A percentile compares a stretch with the other conserved stretches of the same genome.
phyloP scores from a whole-genome alignment of 768 basidiomycete genomes.

The Pleurotus sapidus region DNA sequence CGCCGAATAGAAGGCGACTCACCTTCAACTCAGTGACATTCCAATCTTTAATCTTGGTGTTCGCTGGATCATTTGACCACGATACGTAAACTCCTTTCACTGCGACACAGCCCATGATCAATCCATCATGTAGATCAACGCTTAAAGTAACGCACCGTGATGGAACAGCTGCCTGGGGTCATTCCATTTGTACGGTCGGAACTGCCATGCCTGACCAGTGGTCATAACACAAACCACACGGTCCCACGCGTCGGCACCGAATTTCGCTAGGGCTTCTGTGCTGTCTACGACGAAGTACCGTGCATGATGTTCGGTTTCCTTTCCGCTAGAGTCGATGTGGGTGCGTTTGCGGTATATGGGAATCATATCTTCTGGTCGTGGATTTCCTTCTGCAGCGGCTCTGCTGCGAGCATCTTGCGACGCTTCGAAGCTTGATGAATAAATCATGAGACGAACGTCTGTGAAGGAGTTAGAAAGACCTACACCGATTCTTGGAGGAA shows the following conservation, averaged over 20 bases:
- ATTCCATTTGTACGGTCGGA: conserved; percentile 94
- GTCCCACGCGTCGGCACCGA: conserved; percentile 93
- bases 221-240: conserved; percentile 97
- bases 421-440: conserved; percentile 56
- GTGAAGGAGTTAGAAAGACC: conserved; percentile 17
- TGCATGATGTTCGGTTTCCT: conserved; percentile 53
- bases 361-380: conserved; percentile 78
- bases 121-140: not conserved
- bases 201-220: conserved; percentile 98
- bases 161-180: conserved; percentile 92
- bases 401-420: conserved; percentile 73
- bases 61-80: conserved; percentile 92
- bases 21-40: conserved; percentile 95
- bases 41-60: conserved; percentile 91
- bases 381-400: conserved; percentile 66
- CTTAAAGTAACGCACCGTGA: conserved; percentile 57
- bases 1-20: conserved; percentile 8
- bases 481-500: conserved; percentile 90
- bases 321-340: conserved; percentile 59
- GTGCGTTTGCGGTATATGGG: conserved; percentile 87
- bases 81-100: conserved; percentile 95
- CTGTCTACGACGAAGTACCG: conserved; percentile 90
- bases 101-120: conserved; percentile 25
- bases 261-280: conserved; percentile 89
- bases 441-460: not conserved